These are phyloP conservation scores for Aspergillus jensenii DNA, from an alignment of 2,329 filamentous ascomycete genomes.

Conservation along the genomic window DNA sequence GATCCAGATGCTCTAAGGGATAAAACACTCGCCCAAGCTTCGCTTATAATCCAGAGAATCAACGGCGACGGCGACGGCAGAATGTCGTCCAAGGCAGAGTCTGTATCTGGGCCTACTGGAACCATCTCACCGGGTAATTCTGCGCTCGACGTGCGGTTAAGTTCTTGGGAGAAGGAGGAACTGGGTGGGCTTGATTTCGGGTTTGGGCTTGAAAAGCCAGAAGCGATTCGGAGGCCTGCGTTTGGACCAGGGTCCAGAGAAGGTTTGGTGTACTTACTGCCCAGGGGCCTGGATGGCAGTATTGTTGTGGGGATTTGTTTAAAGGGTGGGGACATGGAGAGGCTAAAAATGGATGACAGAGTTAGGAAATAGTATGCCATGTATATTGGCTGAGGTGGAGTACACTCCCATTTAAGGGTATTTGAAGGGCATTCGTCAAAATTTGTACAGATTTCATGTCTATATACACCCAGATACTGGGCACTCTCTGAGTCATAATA, in stretches of 20 bases:
- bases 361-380: neutral
- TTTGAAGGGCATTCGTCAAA: no score
- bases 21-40: neutral
- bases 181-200: neutral
- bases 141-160: neutral
- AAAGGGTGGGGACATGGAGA: neutral
- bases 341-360: neutral
- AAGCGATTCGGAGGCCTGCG: neutral
- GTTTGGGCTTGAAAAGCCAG: neutral
- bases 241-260: neutral
- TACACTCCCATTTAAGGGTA: neutral
- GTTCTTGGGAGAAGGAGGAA: neutral
- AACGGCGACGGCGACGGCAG: neutral
- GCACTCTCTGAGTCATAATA: neutral
- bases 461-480: neutral
- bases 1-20: neutral
- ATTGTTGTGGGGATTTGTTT: neutral
- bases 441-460: neutral
- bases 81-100: neutral
- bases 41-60: neutral
- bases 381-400: neutral
- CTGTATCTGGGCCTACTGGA: neutral
- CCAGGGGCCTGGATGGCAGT: neutral
- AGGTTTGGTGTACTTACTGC: neutral
- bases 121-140: neutral